Conservation (phyloP, 768 basidiomycete species). For the Dentipellis fragilis region DNA sequence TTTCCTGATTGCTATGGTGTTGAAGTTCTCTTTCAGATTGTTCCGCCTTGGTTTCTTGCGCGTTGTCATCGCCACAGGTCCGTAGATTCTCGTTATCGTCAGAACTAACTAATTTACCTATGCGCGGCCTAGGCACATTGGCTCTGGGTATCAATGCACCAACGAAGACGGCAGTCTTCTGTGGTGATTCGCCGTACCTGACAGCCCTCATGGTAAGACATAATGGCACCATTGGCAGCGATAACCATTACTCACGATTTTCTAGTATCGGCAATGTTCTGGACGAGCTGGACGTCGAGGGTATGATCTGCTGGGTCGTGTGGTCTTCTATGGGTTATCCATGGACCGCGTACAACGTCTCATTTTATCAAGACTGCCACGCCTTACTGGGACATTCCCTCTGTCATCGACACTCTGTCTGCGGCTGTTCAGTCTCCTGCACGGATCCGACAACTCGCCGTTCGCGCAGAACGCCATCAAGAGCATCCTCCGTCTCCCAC, state of each 20-base stretch:
- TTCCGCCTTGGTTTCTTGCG: constrained; percentile 55
- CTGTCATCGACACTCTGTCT: constrained; percentile 56
- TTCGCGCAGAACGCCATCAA: constrained; percentile 39
- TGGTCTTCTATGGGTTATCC: constrained; percentile 62
- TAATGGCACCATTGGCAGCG: background rate
- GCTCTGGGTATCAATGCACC: constrained; percentile 73
- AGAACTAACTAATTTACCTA: background rate
- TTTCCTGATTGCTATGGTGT: background rate
- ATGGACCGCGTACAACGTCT: constrained; percentile 56
- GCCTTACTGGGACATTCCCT: constrained; percentile 55
- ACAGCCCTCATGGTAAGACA: constrained; percentile 49
- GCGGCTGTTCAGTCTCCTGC: constrained; percentile 54
- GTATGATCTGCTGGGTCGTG: constrained; percentile 58
- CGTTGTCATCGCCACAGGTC: constrained; percentile 59
- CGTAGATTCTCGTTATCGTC: background rate
- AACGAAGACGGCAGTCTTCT: constrained; percentile 54
- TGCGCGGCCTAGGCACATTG: constrained; percentile 37
- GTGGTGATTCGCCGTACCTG: constrained; percentile 48
- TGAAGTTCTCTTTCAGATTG: constrained; percentile 25
- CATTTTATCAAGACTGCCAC: constrained; percentile 51
- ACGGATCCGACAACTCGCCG: constrained; percentile 44
- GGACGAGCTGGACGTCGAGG: constrained; percentile 68
- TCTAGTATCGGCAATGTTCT: constrained; percentile 62
- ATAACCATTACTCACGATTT: constrained; percentile 3
- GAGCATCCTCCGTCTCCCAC: constrained; percentile 46